Base-by-base conservation (phyloP, 2,329 filamentous ascomycete genomes). In the Beauveria medogensis region DNA sequence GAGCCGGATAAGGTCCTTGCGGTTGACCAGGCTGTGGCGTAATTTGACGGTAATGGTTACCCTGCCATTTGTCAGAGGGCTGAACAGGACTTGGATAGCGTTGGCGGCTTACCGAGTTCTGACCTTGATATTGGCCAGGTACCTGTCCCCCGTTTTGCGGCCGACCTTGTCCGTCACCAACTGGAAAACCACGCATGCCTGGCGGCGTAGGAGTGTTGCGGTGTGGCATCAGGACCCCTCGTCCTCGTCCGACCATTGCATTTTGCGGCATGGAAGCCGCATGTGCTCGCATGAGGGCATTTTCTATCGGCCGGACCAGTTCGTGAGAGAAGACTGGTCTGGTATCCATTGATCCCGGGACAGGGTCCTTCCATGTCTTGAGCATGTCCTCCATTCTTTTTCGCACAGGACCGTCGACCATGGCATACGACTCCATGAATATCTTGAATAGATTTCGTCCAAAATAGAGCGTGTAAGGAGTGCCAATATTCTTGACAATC, bases 401-500 rank as follows among this genome's bases (percentile, higher is more conserved):
- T 65, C 94, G 86, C 24, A 92, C 92, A 63, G 82, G 82, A 64
- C 84, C 83, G 69, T 96, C 92, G 64, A 97, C 92, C 63, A 95
- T 84, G 3, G 89, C 90, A 72, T 97, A 99, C 43, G 94, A 90
- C 69, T 95, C 91, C 92, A 97, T 97, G 72, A 96, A 99, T 5
- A 91, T 97, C 67, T 88, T 85, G 75, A 93, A 97, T 44, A 99
- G 84, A 70, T 93, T 93, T 46, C 91, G 88, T 57, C 92, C 91
- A 65, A 99, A 89, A 73, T 96, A 97, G 14, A 97, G 82, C 0
- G 93, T 97, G 75, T 99, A 99, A 8, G 94, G 94, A 1, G 93
- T 97, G 63, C 94, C 94, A 64, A 99, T 92, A 78, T 99, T 97
- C 76, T 99, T 99, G 71, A 96, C 92, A 64, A 99, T 93, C 18